Conservation (phyloP, 2,329 filamentous ascomycete genomes). For the Beauveria medogensis region DNA sequence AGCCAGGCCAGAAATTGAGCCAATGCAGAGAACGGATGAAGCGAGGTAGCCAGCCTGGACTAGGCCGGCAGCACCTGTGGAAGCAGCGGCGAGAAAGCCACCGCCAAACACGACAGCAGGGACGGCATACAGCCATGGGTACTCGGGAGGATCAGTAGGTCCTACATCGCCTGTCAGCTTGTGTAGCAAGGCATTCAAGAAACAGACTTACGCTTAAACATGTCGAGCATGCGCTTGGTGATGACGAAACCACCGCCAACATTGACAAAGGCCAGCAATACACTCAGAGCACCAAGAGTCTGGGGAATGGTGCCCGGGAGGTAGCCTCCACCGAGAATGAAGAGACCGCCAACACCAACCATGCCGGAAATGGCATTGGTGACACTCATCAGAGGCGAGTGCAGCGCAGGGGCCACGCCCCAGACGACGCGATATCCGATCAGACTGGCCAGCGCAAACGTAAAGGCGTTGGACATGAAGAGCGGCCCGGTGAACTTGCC, state of each 20-base stretch:
- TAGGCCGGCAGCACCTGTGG: constrained; percentile 73
- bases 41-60: constrained; percentile 83
- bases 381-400: constrained; percentile 86
- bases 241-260: constrained; percentile 85
- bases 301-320: constrained; percentile 73
- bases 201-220: constrained; percentile 60
- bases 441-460: constrained; percentile 72
- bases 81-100: constrained; percentile 71
- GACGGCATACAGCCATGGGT: constrained; percentile 77
- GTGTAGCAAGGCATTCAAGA: no score
- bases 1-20: constrained; percentile 72
- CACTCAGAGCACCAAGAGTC: constrained; percentile 67
- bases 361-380: constrained; percentile 90
- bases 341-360: constrained; percentile 82
- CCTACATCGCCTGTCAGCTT: constrained; percentile 29
- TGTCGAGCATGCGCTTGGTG: constrained; percentile 88
- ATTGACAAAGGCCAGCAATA: constrained; percentile 80
- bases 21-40: constrained; percentile 77
- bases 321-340: constrained; percentile 78
- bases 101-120: constrained; percentile 71
- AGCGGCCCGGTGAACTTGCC: constrained; percentile 74
- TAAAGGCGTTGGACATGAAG: constrained; percentile 85
- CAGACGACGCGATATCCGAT: constrained; percentile 86
- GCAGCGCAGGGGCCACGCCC: constrained; percentile 75
- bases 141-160: constrained; percentile 79